A percentile compares a stretch with the other conserved stretches of the same genome.
Evolutionary conservation across 208 protist genomes (phyloP).

Genomic region (Leishmania arabica): DNA sequence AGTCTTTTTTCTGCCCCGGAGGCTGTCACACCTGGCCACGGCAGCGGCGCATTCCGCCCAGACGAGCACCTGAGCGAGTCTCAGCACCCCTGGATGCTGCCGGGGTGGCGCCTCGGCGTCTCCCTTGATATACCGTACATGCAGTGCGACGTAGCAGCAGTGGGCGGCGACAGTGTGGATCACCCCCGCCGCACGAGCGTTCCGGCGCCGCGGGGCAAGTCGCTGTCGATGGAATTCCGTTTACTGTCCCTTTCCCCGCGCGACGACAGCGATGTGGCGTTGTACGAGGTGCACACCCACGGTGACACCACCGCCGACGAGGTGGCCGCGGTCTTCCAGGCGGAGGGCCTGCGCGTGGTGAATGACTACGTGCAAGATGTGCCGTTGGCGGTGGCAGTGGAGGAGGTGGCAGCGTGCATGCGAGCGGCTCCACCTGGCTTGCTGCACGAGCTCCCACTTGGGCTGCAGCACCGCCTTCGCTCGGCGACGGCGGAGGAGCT

Average conservation of each 20-base stretch:
- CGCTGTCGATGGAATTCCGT: constrained; percentile 33
- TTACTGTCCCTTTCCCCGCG: constrained; percentile 40
- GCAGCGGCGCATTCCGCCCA: too few relatives aligned
- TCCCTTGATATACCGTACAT: constrained; percentile 33
- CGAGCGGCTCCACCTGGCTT: constrained; percentile 13
- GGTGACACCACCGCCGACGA: constrained; percentile 64
- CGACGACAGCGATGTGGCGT: constrained; percentile 40
- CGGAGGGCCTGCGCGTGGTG: constrained; percentile 53
- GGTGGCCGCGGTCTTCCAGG: constrained; percentile 60
- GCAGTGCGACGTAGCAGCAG: constrained; percentile 12
- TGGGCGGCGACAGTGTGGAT: neutral
- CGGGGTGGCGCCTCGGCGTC: constrained; percentile 24
- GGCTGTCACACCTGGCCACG: neutral
- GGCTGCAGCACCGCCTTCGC: constrained; percentile 49
- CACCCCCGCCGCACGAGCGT: neutral
- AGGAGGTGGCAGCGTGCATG: constrained; percentile 29
- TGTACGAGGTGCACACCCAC: constrained; percentile 68
- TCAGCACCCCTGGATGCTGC: constrained; percentile 38
- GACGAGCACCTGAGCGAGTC: neutral
- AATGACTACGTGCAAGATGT: constrained; percentile 78
- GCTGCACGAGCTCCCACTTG: constrained; percentile 47
- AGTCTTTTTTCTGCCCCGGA: constrained; percentile 7
- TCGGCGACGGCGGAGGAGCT: constrained; percentile 48
- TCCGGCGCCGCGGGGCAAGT: constrained; percentile 17
- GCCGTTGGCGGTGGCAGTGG: constrained; percentile 40